Evolutionary conservation across 345 rosid genomes (phyloP).

Genomic region (Eucalyptus regnans): DNA sequence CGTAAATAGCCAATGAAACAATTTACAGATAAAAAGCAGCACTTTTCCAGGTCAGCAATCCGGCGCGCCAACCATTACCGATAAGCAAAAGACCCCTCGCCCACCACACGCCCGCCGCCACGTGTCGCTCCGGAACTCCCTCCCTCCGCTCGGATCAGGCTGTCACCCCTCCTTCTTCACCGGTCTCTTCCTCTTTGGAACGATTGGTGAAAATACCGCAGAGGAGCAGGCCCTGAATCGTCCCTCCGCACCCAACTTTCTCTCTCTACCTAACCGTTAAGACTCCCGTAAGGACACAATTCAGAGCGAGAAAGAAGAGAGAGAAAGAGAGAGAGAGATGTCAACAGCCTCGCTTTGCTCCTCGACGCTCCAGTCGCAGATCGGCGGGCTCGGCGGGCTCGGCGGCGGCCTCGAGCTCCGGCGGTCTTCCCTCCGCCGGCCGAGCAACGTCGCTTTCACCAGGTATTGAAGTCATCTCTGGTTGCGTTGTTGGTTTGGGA

Average conservation of each 20-base stretch:
- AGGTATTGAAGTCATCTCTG: conserved; percentile 11
- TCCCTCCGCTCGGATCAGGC: neutral
- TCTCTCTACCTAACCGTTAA: neutral
- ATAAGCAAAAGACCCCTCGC: conserved; percentile 20
- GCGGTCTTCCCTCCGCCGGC: conserved; percentile 12
- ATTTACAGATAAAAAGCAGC: neutral
- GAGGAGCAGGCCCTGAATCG: neutral
- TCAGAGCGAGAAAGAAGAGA: neutral
- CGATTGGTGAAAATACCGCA: neutral
- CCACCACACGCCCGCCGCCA: conserved; percentile 1
- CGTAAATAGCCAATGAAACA: neutral
- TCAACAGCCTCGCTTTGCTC: conserved; percentile 38
- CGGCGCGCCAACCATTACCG: conserved; percentile 33
- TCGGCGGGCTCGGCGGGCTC: too few relatives aligned
- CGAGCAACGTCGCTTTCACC: conserved; percentile 22
- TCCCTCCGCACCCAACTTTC: neutral
- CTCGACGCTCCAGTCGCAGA: too few relatives aligned
- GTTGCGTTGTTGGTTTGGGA: neutral
- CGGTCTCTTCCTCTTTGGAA: neutral
- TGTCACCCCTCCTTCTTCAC: neutral
- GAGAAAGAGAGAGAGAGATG: conserved; percentile 3
- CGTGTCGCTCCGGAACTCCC: conserved; percentile 16
- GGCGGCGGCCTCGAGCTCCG: conserved; percentile 41
- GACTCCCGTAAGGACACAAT: neutral
- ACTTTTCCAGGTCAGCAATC: neutral